Evolutionary conservation across 2,329 filamentous ascomycete genomes (phyloP), one percentile per base, ranked within the genome.

Genomic region (Magnaporthiopsis poae): DNA sequence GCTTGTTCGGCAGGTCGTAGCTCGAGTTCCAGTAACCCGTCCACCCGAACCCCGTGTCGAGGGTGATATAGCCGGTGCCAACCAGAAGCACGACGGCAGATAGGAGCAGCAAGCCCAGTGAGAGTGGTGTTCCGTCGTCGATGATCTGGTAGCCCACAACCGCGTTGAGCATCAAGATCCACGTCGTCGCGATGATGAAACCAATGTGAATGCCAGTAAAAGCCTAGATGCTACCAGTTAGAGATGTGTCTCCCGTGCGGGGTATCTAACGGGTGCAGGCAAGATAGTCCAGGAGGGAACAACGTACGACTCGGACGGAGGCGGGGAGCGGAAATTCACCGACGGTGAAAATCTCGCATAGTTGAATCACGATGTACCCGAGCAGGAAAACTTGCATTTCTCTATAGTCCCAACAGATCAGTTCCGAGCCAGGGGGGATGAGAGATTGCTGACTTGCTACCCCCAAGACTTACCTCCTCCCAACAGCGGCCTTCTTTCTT

Each of bases 261-360:
- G 12, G n/a, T 21, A 5, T 21, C 68, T 18, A n/a, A 29, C 3
- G 13, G 25, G 25, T 36, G 13, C 13, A n/a, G 35, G 3, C 31
- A 31, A 7, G 12, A 18, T 15, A 21, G n/a, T 18, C 60, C 5
- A 11, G 29, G 8, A 36, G 15, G 36, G 11, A 2, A 35, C 36
- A 62, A 81, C 88, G 70, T 83, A 90, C 92, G n/a, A 46, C 35
- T 75, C 92, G 87, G 67, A 91, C 90, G 64, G 79, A 86, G 65
- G 82, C 79, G 71, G 85, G 80, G 27, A 97, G 79, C 2, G 94
- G 92, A 73, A 99, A 94, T 36, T 89, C 90, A 71, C 95, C 95
- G 52, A 98, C 88, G 0, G 92, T 93, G 79, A 99, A 97, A 73
- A 99, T 96, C 77, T 98, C 95, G 79, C 93, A 97, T 73, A 99